phyloP scores from a whole-genome alignment of 2,329 filamentous ascomycete species.

The Epichloe amarillans region DNA sequence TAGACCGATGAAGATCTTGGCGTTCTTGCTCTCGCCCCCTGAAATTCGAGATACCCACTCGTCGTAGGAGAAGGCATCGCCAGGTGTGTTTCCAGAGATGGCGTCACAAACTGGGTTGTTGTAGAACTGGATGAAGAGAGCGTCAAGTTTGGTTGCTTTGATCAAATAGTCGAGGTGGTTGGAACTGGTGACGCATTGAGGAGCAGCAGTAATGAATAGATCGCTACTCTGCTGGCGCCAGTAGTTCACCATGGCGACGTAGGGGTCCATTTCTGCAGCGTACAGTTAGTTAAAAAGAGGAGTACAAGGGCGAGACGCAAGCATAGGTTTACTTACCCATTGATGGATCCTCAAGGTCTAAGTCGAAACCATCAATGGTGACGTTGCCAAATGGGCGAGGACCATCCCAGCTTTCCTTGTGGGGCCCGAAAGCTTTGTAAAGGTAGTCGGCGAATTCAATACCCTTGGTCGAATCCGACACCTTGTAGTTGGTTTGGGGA shows the following conservation, averaged over 20 bases:
- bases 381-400: constrained; percentile 27
- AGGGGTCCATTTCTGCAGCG: constrained; percentile 20
- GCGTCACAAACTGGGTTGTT: constrained; percentile 30
- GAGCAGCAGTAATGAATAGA: constrained; percentile 29
- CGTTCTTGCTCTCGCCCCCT: constrained; percentile 23
- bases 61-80: constrained; percentile 28
- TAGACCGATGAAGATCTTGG: constrained; percentile 34
- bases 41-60: constrained; percentile 25
- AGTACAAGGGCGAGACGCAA: too few species aligned
- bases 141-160: constrained; percentile 26
- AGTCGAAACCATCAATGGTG: constrained; percentile 28
- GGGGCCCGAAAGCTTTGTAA: constrained; percentile 25
- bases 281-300: too few species aligned
- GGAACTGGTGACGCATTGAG: constrained; percentile 25
- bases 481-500: constrained; percentile 17
- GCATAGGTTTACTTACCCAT: constrained; percentile 14
- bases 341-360: constrained; percentile 24
- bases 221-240: constrained; percentile 19
- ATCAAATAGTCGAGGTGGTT: constrained; percentile 26
- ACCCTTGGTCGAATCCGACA: constrained; percentile 19
- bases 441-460: constrained; percentile 25
- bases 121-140: constrained; percentile 36
- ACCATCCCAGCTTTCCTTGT: constrained; percentile 15
- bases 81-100: constrained; percentile 15
- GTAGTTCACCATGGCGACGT: constrained; percentile 24